Evolutionary conservation across 2,329 filamentous ascomycete genomes (phyloP).

Genomic region (Neonectria coccinea): DNA sequence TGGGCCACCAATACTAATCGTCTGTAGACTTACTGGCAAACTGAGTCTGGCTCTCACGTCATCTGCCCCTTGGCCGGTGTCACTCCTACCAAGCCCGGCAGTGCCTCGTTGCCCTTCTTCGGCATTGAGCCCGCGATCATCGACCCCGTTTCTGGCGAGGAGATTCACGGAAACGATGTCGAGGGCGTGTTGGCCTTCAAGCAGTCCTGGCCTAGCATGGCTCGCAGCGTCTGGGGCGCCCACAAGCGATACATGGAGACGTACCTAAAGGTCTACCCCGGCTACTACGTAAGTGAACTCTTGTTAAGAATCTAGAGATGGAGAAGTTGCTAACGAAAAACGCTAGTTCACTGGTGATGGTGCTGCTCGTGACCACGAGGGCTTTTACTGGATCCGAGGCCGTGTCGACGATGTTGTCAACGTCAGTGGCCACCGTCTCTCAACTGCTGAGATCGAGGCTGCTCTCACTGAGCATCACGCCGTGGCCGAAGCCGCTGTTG

Average conservation of each 20-base stretch:
- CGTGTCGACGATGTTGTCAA: constrained; percentile 99
- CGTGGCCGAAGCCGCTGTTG: constrained; percentile 94
- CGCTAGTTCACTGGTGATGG: constrained; percentile 88
- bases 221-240: constrained; percentile 95
- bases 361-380: constrained; percentile 94
- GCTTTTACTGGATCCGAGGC: constrained; percentile 99
- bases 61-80: constrained; percentile 94
- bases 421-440: constrained; percentile 94
- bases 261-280: constrained; percentile 97
- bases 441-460: constrained; percentile 97
- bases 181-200: constrained; percentile 98
- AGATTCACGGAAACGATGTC: constrained; percentile 94
- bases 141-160: constrained; percentile 93
- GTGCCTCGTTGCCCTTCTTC: constrained; percentile 96
- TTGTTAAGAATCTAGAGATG: neutral
- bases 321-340: constrained; percentile 3
- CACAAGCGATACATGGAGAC: constrained; percentile 99
- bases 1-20: constrained; percentile 30
- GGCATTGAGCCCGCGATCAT: constrained; percentile 98
- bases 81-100: constrained; percentile 96
- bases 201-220: constrained; percentile 98
- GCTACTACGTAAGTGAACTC: constrained; percentile 85
- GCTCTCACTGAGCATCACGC: constrained; percentile 91
- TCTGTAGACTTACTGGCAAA: constrained; percentile 97
- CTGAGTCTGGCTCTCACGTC: constrained; percentile 96